Evolutionary conservation across 2,329 filamentous ascomycete species (phyloP).

Genomic region (Ophiostoma sp.): DNA sequence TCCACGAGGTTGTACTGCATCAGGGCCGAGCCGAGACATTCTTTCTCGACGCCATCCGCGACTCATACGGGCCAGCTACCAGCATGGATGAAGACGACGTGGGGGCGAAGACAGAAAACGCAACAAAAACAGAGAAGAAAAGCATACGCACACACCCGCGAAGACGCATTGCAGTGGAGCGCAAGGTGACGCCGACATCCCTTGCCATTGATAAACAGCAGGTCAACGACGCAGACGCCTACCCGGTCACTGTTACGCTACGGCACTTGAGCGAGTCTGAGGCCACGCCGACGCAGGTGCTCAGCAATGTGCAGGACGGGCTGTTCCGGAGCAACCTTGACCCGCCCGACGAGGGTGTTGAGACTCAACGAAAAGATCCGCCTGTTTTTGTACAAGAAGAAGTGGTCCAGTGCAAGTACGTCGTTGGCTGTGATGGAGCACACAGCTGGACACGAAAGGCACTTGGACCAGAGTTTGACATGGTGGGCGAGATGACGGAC

Average conservation of each 20-base stretch:
- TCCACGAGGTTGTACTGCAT: constrained; percentile 67
- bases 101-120: constrained; percentile 21
- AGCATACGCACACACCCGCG: background rate
- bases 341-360: background rate
- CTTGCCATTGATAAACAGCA: constrained; percentile 51
- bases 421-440: constrained; percentile 69
- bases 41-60: constrained; percentile 42
- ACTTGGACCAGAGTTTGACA: constrained; percentile 46
- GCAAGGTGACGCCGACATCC: constrained; percentile 54
- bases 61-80: constrained; percentile 19
- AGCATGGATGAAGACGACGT: too few relatives aligned
- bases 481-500: constrained; percentile 54
- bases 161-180: constrained; percentile 50
- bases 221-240: constrained; percentile 49
- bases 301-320: constrained; percentile 48
- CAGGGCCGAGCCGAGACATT: constrained; percentile 70
- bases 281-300: constrained; percentile 45
- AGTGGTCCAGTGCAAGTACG: constrained; percentile 58
- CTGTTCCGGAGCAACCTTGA: constrained; percentile 57
- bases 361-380: constrained; percentile 46
- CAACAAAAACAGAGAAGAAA: background rate
- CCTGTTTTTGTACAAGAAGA: constrained; percentile 42
- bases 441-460: constrained; percentile 64
- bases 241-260: constrained; percentile 60
- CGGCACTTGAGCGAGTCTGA: constrained; percentile 57